phyloP scores from a whole-genome alignment of 2,329 filamentous ascomycete genomes.

The Mycocentrospora acerina region DNA sequence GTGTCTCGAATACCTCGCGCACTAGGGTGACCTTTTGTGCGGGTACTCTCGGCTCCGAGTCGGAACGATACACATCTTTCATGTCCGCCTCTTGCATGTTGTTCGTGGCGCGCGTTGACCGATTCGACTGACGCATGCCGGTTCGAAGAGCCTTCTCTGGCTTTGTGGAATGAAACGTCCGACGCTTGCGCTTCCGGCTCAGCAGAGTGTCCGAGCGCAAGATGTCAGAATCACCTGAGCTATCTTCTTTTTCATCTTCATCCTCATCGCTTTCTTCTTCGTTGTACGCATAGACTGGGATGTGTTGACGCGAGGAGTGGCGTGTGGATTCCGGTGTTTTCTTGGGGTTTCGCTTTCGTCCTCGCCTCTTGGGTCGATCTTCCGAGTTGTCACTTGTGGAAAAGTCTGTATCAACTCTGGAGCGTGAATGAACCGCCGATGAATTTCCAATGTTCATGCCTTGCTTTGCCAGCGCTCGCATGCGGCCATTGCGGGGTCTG shows the following conservation, averaged over 20 bases:
- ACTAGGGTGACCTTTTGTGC: constrained; percentile 60
- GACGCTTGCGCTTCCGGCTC: constrained; percentile 43
- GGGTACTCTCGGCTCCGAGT: constrained; percentile 41
- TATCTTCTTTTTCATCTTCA: constrained; percentile 32
- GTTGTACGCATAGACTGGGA: constrained; percentile 11
- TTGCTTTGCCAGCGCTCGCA: constrained; percentile 8
- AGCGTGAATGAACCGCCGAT: constrained; percentile 18
- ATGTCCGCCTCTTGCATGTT: constrained; percentile 58
- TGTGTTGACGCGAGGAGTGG: constrained; percentile 28
- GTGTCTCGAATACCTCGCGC: constrained; percentile 70
- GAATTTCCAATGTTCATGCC: constrained; percentile 7
- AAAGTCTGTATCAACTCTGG: constrained; percentile 13
- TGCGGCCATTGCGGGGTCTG: constrained; percentile 19
- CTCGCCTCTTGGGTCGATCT: constrained; percentile 9
- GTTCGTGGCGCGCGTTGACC: constrained; percentile 48
- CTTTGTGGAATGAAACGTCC: constrained; percentile 9
- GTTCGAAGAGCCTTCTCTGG: constrained; percentile 21
- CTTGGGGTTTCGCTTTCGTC: constrained; percentile 15
- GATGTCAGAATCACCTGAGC: constrained; percentile 31
- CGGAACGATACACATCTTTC: constrained; percentile 59
- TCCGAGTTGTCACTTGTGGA: constrained; percentile 27
- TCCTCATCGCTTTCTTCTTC: constrained; percentile 26
- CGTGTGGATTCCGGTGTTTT: constrained; percentile 25
- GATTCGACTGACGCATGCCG: constrained; percentile 47
- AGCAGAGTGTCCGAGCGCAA: constrained; percentile 46